Percentiles rank a stretch among this genome's conserved stretches.
Conservation (phyloP, 2,329 filamentous ascomycete genomes). For the Alternaria brassicicola region DNA sequence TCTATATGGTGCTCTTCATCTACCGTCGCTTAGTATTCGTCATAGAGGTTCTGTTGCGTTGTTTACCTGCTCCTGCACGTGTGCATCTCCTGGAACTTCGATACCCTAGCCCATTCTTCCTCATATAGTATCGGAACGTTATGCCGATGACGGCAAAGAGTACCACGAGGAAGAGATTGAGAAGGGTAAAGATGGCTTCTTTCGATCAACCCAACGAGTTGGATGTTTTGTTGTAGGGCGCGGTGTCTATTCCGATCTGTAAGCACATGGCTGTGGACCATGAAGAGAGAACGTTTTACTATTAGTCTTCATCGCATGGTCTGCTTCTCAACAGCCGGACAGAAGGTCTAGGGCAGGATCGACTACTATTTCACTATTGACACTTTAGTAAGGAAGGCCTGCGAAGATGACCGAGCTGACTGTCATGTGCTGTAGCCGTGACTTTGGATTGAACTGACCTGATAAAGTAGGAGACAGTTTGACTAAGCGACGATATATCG, state of each 20-base stretch:
- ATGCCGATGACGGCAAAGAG: background rate
- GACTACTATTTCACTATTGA: too few relatives aligned
- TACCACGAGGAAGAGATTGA: background rate
- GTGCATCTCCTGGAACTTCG: too few relatives aligned
- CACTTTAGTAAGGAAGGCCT: too few relatives aligned
- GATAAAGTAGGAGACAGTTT: too few relatives aligned
- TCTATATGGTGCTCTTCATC: background rate
- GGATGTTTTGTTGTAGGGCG: background rate
- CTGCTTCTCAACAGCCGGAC: too few relatives aligned
- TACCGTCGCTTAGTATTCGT: background rate
- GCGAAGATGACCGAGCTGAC: too few relatives aligned
- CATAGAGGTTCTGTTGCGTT: background rate
- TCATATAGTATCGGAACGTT: background rate
- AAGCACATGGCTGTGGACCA: background rate
- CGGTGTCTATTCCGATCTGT: background rate
- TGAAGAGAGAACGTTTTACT: background rate
- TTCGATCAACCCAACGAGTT: background rate
- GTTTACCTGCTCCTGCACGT: background rate
- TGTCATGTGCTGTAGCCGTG: too few relatives aligned
- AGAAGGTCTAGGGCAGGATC: too few relatives aligned
- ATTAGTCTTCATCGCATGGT: too few relatives aligned
- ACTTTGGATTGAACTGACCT: too few relatives aligned
- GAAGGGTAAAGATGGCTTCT: background rate
- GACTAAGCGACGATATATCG: too few relatives aligned
- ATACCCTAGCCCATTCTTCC: too few relatives aligned